Evolutionary conservation across 805 yeast genomes (phyloP), one percentile per base, ranked within the genome.

Genomic region (Torulaspora microellipsoides): DNA sequence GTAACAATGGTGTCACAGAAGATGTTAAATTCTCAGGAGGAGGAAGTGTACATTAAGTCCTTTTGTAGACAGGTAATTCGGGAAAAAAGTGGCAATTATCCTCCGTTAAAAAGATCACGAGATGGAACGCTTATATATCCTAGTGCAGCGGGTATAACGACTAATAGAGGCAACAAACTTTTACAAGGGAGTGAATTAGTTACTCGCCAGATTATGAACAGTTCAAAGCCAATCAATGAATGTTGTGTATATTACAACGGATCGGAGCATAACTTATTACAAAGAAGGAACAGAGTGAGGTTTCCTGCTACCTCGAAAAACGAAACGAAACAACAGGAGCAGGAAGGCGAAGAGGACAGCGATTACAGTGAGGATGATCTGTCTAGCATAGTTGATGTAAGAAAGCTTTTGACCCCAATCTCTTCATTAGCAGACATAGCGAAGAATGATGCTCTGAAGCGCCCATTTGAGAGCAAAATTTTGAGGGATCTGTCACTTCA

Each of bases 371-470:
- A 68, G 4, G 68, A 66, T 23, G 72, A 72, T 43, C 68, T 80
- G 12, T 72, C 80, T 52, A 60, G 64, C 7, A 69, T 73, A 3
- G 70, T 81, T 1, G 74, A 80, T 53, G 60, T 83, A 2, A 76
- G 74, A 25, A 69, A 80, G 34, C 70, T 89, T 14, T 67, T 93
- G 47, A 78, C 83, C 4, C 96, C 98, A 0, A 77, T 93, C 11
- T 71, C 78, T 8, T 85, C 85, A 45, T 93, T 96, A 0, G 72
- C 85, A 2, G 96, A 93, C 53, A 66, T 91, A 2, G 77, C 84
- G 1, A 71, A 73, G 2, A 90, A 87, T 56, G 83, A 82, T 11
- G 77, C 87, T 1, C 70, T 88, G 13, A 74, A 79, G 39, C 76
- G 73, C 48, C 83, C 93, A 0, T 93, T 77, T 62, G 77, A 75